Conservation (phyloP, 768 basidiomycete genomes). For the Hericium erinaceus region DNA sequence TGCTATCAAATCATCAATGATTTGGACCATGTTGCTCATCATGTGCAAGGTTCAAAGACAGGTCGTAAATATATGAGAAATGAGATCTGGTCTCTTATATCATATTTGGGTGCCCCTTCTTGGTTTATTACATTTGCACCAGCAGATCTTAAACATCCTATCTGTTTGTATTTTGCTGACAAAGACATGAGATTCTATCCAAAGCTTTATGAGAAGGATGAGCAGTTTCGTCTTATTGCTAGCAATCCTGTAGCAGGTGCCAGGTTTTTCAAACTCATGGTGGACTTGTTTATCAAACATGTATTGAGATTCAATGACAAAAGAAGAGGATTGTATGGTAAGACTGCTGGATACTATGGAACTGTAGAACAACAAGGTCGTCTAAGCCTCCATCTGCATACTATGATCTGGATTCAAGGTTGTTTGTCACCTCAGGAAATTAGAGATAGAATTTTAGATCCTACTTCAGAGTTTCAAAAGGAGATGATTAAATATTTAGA, state of each 20-base stretch:
- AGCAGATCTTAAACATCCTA: conserved; percentile 13
- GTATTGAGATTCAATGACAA: neutral
- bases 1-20: conserved; percentile 8
- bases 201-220: neutral
- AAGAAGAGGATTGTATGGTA: conserved; percentile 10
- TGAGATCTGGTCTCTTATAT: conserved; percentile 14
- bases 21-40: conserved; percentile 7
- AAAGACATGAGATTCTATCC: neutral
- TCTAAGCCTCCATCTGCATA: conserved; percentile 13
- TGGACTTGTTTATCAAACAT: conserved; percentile 9
- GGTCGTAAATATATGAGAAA: conserved; percentile 8
- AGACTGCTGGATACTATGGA: conserved; percentile 15
- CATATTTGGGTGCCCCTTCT: conserved; percentile 7
- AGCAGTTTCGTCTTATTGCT: conserved; percentile 2
- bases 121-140: conserved; percentile 19
- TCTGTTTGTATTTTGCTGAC: conserved; percentile 12
- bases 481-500: conserved; percentile 9
- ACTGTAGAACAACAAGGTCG: conserved; percentile 12
- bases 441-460: conserved; percentile 7
- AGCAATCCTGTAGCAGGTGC: conserved; percentile 14
- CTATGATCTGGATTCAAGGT: conserved; percentile 11
- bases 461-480: conserved; percentile 4
- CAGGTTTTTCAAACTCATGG: conserved; percentile 13
- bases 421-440: conserved; percentile 12
- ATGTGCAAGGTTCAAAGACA: conserved; percentile 12